Evolutionary conservation across 352 stramenopile species (phyloP).

Genomic region (Pythium scleroteichum): DNA sequence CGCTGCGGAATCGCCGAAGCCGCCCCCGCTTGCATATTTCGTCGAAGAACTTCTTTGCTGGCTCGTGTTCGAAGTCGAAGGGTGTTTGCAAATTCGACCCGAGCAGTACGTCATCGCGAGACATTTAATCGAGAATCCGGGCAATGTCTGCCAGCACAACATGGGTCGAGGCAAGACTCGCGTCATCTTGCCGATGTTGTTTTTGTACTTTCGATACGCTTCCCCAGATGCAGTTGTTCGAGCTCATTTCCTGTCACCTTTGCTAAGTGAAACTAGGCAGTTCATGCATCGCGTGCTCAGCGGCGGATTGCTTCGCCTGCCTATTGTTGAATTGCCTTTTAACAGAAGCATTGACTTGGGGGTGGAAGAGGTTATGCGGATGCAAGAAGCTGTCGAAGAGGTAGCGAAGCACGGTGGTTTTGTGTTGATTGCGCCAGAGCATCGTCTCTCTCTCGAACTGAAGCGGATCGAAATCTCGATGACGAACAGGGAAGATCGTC

Average conservation of each 20-base stretch:
- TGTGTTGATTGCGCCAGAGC: constrained; percentile 79
- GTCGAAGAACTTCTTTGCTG: constrained; percentile 45
- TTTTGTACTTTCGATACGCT: constrained; percentile 55
- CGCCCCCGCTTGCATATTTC: neutral
- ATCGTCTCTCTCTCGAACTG: constrained; percentile 87
- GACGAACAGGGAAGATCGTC: constrained; percentile 21
- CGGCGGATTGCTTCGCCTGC: constrained; percentile 35
- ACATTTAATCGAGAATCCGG: constrained; percentile 63
- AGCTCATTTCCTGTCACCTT: constrained; percentile 52
- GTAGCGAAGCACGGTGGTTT: constrained; percentile 39
- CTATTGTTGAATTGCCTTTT: constrained; percentile 64
- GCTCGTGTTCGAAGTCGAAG: constrained; percentile 87
- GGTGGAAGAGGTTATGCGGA: constrained; percentile 21
- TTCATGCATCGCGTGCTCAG: constrained; percentile 65
- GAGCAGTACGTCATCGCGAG: constrained; percentile 71
- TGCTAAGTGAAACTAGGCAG: constrained; percentile 59
- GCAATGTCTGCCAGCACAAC: constrained; percentile 77
- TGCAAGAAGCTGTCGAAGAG: constrained; percentile 42
- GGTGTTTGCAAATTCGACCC: constrained; percentile 70
- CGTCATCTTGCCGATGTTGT: constrained; percentile 87
- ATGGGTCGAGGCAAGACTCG: constrained; percentile 86
- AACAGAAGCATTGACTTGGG: constrained; percentile 52
- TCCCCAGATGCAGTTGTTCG: constrained; percentile 34
- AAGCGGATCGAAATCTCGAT: constrained; percentile 56
- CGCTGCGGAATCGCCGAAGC: neutral